Percentiles rank a stretch among this genome's conserved stretches.
These are phyloP conservation scores for Lentinula lateritia DNA, from an alignment of 768 basidiomycete genomes.

Conservation along the genomic window DNA sequence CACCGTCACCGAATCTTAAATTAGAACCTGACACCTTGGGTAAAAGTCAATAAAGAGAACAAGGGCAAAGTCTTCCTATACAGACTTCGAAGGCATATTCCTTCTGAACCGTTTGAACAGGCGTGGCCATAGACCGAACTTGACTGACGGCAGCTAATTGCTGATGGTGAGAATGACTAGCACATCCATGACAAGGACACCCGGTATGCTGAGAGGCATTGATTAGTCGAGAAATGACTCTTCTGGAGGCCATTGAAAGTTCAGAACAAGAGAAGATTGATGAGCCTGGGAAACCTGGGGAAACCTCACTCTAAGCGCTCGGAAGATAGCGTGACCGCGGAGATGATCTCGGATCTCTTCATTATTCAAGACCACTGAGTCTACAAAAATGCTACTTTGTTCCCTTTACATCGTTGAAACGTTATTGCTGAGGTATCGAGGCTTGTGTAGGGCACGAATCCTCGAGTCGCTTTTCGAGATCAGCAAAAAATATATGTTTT, in stretches of 20 bases:
- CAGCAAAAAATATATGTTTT: no score
- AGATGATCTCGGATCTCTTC: neutral
- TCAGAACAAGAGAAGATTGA: neutral
- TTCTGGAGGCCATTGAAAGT: conserved; percentile 44
- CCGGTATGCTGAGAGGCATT: conserved; percentile 65
- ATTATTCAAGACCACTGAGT: no score
- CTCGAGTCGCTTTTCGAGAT: no score
- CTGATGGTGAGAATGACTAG: conserved; percentile 32
- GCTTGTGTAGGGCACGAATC: no score
- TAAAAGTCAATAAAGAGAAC: neutral
- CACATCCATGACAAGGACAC: conserved; percentile 78
- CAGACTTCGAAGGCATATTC: conserved; percentile 90
- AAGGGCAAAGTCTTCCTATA: neutral
- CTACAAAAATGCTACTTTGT: no score
- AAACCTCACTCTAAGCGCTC: neutral
- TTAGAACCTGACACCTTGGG: conserved; percentile 79
- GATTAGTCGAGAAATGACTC: conserved; percentile 67
- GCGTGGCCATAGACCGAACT: conserved; percentile 71
- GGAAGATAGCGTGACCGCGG: neutral
- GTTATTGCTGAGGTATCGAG: no score
- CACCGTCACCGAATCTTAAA: conserved; percentile 85
- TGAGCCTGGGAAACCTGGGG: neutral
- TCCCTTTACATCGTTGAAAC: no score
- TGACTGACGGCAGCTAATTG: conserved; percentile 49
- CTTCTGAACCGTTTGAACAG: conserved; percentile 64